Evolutionary conservation across 179 eudicot species (phyloP).

Genomic region (Vitellaria paradoxa): DNA sequence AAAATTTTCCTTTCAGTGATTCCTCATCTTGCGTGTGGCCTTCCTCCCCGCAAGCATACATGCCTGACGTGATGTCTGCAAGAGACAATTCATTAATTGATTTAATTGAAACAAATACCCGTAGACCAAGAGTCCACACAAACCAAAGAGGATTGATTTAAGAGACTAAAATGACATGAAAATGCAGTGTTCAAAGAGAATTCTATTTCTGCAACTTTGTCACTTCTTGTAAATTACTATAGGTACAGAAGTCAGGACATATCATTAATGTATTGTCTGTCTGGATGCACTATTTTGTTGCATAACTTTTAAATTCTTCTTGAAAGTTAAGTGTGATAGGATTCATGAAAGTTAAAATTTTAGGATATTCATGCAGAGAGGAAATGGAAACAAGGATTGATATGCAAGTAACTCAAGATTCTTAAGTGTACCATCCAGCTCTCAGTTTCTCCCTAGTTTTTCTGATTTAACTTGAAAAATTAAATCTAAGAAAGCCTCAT

Average conservation of each 20-base stretch:
- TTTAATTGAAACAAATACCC: background rate
- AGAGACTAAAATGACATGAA: background rate
- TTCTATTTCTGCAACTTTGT: background rate
- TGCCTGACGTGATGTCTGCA: conserved; percentile 52
- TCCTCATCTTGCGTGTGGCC: conserved; percentile 31
- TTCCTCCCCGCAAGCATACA: conserved; percentile 18
- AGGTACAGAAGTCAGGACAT: background rate
- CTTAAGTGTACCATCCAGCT: background rate
- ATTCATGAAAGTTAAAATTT: background rate
- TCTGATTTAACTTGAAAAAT: background rate
- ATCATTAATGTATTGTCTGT: background rate
- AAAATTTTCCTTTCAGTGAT: conserved; percentile 28
- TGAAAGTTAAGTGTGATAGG: background rate
- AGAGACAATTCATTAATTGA: conserved; percentile 1
- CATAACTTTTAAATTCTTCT: background rate
- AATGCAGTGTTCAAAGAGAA: background rate
- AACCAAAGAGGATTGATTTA: background rate
- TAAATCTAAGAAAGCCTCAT: background rate
- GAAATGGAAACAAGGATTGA: background rate
- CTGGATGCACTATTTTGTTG: background rate
- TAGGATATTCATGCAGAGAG: background rate
- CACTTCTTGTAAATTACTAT: background rate
- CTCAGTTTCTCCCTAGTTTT: background rate
- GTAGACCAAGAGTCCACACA: background rate
- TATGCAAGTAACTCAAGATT: background rate